phyloP scores from a whole-genome alignment of 768 basidiomycete genomes.

The Dioszegia aurantiaca region DNA sequence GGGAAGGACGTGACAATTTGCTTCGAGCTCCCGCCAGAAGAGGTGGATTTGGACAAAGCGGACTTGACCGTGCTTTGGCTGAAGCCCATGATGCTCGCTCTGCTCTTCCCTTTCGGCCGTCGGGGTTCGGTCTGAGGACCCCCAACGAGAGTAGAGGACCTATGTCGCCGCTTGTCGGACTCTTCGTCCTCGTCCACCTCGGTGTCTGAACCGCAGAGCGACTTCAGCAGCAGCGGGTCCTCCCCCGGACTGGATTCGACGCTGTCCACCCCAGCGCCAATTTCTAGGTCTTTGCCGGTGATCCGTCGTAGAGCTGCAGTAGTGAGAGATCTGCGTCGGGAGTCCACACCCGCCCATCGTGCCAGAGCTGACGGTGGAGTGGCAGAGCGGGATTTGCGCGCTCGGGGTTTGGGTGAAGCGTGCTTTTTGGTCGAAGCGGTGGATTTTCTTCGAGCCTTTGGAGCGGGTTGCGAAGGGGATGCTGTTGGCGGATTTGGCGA shows the following conservation, averaged over 20 bases:
- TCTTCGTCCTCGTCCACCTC: slow-evolving; percentile 1
- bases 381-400: slow-evolving; percentile 2
- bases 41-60: too few species aligned
- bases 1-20: slow-evolving; percentile 8
- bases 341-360: slow-evolving; percentile 3
- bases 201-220: not conserved
- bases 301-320: not conserved
- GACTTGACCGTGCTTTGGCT: not conserved
- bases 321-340: not conserved
- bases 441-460: not conserved
- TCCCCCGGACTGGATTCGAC: slow-evolving; percentile 9
- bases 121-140: slow-evolving; percentile 3
- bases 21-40: not conserved
- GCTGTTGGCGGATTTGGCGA: not conserved
- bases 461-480: not conserved
- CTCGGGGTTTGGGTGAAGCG: not conserved
- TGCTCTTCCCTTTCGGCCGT: not conserved
- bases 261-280: not conserved
- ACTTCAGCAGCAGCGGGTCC: slow-evolving; percentile 11
- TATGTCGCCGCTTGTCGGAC: not conserved
- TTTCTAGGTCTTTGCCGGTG: not conserved
- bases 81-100: slow-evolving; percentile 5
- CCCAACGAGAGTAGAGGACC: not conserved
- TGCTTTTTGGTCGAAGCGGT: slow-evolving; percentile 3
- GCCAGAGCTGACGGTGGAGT: slow-evolving; percentile 1